These are phyloP conservation scores for Urtica urens DNA, from an alignment of 306 rosid genomes.

Conservation along the genomic window DNA sequence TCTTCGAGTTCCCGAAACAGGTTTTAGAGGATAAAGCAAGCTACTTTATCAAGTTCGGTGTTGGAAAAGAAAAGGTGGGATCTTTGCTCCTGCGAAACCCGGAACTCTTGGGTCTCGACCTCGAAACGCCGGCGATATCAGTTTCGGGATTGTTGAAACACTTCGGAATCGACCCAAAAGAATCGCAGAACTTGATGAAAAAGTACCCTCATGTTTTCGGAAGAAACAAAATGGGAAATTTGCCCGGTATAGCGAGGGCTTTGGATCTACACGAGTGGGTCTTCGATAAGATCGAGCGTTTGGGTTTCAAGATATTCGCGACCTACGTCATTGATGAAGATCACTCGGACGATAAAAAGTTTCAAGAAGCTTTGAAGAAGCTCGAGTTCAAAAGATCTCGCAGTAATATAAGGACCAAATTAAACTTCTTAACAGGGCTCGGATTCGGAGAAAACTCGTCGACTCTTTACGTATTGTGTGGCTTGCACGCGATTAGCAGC, in stretches of 20 bases:
- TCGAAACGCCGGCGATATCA: slow-evolving; percentile 34
- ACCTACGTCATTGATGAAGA: neutral
- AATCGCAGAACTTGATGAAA: slow-evolving; percentile 15
- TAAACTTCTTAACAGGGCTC: too few species aligned
- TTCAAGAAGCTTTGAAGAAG: neutral
- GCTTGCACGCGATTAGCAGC: too few species aligned
- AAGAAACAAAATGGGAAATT: slow-evolving; percentile 44
- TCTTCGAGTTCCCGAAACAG: slow-evolving; percentile 42
- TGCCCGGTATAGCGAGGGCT: slow-evolving; percentile 60
- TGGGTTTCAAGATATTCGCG: slow-evolving; percentile 27
- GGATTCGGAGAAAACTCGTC: too few species aligned
- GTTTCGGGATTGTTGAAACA: slow-evolving; percentile 47
- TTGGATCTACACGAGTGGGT: slow-evolving; percentile 62
- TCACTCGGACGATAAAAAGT: slow-evolving; percentile 27
- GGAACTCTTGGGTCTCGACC: slow-evolving; percentile 37
- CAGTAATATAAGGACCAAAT: too few species aligned
- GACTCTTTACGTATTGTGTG: too few species aligned
- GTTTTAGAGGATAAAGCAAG: slow-evolving; percentile 26
- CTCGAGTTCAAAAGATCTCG: too few species aligned
- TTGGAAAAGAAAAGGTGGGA: slow-evolving; percentile 34
- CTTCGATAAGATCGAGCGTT: slow-evolving; percentile 38
- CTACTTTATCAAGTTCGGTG: slow-evolving; percentile 49
- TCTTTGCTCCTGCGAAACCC: slow-evolving; percentile 35
- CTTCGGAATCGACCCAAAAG: slow-evolving; percentile 34
- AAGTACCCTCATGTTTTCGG: slow-evolving; percentile 45